phyloP scores from a whole-genome alignment of 805 yeast genomes.

The Starmerella floris region DNA sequence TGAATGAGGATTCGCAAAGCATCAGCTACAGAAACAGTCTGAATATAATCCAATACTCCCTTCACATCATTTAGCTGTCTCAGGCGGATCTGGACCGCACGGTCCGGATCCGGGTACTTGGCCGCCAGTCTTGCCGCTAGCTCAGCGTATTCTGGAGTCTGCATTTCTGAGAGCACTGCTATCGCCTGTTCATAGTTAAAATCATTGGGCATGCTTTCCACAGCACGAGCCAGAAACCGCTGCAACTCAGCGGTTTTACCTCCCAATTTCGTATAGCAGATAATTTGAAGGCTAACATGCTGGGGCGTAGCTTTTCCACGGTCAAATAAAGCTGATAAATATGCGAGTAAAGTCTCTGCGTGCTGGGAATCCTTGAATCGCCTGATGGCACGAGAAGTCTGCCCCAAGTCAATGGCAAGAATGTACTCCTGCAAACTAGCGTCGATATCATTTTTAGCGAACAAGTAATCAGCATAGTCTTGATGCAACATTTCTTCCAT shows the following conservation, averaged over 20 bases:
- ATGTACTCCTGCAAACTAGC: constrained; percentile 67
- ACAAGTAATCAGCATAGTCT: constrained; percentile 60
- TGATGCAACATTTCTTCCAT: constrained; percentile 28
- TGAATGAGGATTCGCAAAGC: constrained; percentile 56
- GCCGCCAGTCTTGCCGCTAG: constrained; percentile 61
- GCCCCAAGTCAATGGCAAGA: constrained; percentile 40
- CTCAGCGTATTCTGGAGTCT: constrained; percentile 53
- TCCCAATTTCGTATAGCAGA: constrained; percentile 68
- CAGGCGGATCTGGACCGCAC: constrained; percentile 63
- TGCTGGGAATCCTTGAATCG: constrained; percentile 68
- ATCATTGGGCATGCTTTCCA: constrained; percentile 23
- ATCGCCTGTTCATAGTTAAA: constrained; percentile 61
- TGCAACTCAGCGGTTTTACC: constrained; percentile 40
- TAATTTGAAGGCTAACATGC: constrained; percentile 66
- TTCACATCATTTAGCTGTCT: constrained; percentile 49
- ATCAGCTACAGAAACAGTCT: constrained; percentile 61
- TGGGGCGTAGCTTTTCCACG: constrained; percentile 51
- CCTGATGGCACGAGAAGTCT: constrained; percentile 64
- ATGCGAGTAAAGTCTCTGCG: constrained; percentile 48
- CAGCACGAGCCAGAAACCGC: constrained; percentile 39
- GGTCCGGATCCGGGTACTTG: constrained; percentile 56
- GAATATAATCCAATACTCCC: constrained; percentile 51
- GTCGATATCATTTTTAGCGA: constrained; percentile 47
- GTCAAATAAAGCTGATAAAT: constrained; percentile 47
- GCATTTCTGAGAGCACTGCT: constrained; percentile 37